Evolutionary conservation across 2,329 filamentous ascomycete genomes (phyloP).

Genomic region (Akanthomyces uredinophilus): DNA sequence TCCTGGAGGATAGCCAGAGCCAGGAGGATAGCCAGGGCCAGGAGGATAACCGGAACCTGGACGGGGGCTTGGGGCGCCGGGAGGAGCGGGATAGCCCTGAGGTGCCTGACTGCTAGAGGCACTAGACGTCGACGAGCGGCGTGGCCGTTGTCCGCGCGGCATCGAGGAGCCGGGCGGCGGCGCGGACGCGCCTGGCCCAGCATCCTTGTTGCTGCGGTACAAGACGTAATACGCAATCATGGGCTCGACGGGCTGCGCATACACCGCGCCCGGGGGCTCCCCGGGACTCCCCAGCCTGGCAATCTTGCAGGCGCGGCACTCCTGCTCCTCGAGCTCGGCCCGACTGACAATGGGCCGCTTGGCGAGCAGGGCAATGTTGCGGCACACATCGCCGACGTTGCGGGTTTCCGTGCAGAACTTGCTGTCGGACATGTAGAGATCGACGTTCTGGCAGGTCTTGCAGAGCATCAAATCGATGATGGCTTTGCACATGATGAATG

Average conservation of each 20-base stretch:
- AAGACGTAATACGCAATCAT: slow-evolving; percentile 1
- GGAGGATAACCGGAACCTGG: not conserved
- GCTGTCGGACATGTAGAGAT: not conserved
- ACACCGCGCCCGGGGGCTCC: not conserved
- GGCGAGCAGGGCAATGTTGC: not conserved
- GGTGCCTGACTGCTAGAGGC: too few relatives aligned
- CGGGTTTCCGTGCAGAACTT: not conserved
- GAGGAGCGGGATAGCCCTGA: too few relatives aligned
- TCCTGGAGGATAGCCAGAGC: not conserved
- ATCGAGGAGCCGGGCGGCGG: too few relatives aligned
- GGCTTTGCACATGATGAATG: not conserved
- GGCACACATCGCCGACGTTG: not conserved
- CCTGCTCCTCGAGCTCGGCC: not conserved
- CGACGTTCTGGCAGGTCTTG: not conserved
- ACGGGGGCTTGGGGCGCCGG: not conserved
- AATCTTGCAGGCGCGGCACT: not conserved
- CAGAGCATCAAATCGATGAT: not conserved
- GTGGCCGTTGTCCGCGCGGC: too few relatives aligned
- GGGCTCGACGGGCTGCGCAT: not conserved
- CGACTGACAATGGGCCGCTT: not conserved
- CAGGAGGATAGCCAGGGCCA: too few relatives aligned
- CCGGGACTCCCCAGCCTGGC: not conserved
- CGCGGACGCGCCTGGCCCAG: too few relatives aligned
- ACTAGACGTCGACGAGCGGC: too few relatives aligned
- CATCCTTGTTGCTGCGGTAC: not conserved